These are phyloP conservation scores for Polytrichum formosum DNA, from an alignment of 225 moss, liverwort and hornwort genomes.

Conservation along the genomic window DNA sequence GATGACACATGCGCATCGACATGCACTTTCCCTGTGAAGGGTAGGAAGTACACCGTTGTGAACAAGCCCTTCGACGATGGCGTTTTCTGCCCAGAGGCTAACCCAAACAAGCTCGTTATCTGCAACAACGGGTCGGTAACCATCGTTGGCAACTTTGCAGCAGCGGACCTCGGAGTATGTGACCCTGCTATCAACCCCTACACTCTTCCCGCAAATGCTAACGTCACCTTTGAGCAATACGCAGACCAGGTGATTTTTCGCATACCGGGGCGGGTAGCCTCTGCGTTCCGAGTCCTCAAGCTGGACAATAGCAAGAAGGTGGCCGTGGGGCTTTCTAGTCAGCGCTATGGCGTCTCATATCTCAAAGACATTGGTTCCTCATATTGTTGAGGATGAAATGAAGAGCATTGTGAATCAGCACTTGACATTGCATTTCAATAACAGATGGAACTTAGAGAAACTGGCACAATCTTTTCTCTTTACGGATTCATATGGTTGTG, in stretches of 20 bases:
- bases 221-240: conserved; percentile 24
- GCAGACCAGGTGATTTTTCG: conserved; percentile 22
- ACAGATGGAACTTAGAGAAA: too few relatives aligned
- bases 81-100: not conserved
- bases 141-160: conserved; percentile 33
- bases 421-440: too few relatives aligned
- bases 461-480: too few relatives aligned
- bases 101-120: not conserved
- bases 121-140: conserved; percentile 1
- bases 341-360: conserved; percentile 18
- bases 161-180: conserved; percentile 23
- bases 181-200: not conserved
- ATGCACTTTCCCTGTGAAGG: not conserved
- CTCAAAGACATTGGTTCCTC: conserved; percentile 15
- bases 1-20: too few relatives aligned
- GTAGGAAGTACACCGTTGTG: not conserved
- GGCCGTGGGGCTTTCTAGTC: conserved; percentile 12
- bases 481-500: too few relatives aligned
- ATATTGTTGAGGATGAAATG: conserved; percentile 5
- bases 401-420: too few relatives aligned
- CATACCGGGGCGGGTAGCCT: not conserved
- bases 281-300: conserved; percentile 14
- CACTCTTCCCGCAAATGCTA: not conserved
- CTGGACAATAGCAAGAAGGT: conserved; percentile 9
- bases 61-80: conserved; percentile 2